Conservation (phyloP, 495 filamentous ascomycete genomes). For the Penicillium silybi region DNA sequence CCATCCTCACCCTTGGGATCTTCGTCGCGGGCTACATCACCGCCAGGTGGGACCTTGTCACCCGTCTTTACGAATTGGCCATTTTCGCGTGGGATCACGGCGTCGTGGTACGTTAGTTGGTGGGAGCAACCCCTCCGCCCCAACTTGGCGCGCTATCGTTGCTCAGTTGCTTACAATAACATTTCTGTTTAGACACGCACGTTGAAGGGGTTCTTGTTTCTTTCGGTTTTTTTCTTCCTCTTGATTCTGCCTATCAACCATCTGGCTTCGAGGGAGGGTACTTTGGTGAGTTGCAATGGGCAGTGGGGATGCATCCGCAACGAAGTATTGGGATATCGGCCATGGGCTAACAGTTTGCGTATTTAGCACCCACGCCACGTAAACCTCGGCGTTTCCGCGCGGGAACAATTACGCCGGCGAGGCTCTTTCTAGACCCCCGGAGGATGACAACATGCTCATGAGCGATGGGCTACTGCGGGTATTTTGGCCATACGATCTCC, state of each 20-base stretch:
- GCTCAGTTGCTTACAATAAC: slow-evolving; percentile 2
- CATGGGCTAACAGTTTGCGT: slow-evolving; percentile 12
- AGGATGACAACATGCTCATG: slow-evolving; percentile 81
- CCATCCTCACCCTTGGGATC: slow-evolving; percentile 87
- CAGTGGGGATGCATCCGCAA: neutral
- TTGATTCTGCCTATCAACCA: slow-evolving; percentile 70
- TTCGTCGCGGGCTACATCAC: slow-evolving; percentile 99
- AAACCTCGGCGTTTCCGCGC: slow-evolving; percentile 81
- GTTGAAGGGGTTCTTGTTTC: slow-evolving; percentile 67
- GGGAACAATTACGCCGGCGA: slow-evolving; percentile 89
- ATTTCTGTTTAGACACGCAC: slow-evolving; percentile 52
- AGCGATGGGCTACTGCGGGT: slow-evolving; percentile 90
- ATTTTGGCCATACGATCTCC: slow-evolving; percentile 93
- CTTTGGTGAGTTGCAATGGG: slow-evolving; percentile 47
- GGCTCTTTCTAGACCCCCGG: slow-evolving; percentile 77
- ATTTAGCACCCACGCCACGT: slow-evolving; percentile 78
- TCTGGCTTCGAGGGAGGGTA: slow-evolving; percentile 64
- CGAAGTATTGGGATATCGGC: neutral
- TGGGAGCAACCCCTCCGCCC: slow-evolving; percentile 12
- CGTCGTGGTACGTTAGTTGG: slow-evolving; percentile 70
- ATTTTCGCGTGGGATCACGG: slow-evolving; percentile 98
- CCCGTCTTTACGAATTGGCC: slow-evolving; percentile 88
- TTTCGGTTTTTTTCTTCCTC: slow-evolving; percentile 73
- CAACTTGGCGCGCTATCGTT: neutral
- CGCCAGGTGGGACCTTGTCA: slow-evolving; percentile 96